These are phyloP conservation scores for Prototheca cutis DNA, from an alignment of 163 green algal species.

Conservation along the genomic window DNA sequence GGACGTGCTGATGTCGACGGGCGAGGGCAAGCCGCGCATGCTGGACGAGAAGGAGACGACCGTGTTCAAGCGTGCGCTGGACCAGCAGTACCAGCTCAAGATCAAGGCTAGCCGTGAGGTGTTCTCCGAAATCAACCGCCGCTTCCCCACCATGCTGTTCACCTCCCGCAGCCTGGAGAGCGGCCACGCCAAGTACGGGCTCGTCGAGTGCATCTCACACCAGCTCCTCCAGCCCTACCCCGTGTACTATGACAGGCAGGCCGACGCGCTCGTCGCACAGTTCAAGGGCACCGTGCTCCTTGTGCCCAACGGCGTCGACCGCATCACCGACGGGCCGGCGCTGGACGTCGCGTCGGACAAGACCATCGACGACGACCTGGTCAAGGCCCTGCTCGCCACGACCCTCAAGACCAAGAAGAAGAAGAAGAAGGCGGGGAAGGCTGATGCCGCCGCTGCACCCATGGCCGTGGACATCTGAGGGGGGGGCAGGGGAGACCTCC, in stretches of 20 bases:
- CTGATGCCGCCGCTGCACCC: constrained; percentile 1
- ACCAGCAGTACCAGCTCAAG: constrained; percentile 88
- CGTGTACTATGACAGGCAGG: constrained; percentile 79
- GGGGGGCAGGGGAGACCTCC: too few species aligned
- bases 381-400: constrained; percentile 68
- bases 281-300: constrained; percentile 95
- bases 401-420: constrained; percentile 29
- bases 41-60: constrained; percentile 94
- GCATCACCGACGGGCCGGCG: constrained; percentile 55
- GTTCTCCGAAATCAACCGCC: constrained; percentile 78
- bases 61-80: constrained; percentile 93
- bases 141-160: constrained; percentile 83
- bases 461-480: constrained; percentile 1
- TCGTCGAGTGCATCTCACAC: constrained; percentile 91
- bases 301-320: constrained; percentile 86
- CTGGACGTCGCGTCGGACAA: constrained; percentile 76
- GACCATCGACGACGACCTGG: constrained; percentile 70
- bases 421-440: constrained; percentile 15
- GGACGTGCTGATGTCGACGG: constrained; percentile 83
- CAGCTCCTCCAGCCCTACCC: constrained; percentile 90
- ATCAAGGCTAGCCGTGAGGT: constrained; percentile 69
- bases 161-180: constrained; percentile 47
- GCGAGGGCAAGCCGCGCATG: constrained; percentile 78
- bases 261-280: constrained; percentile 26
- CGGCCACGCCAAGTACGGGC: constrained; percentile 46